Evolutionary conservation across 768 basidiomycete species (phyloP).

Genomic region (Tricholoma saponaceum): DNA sequence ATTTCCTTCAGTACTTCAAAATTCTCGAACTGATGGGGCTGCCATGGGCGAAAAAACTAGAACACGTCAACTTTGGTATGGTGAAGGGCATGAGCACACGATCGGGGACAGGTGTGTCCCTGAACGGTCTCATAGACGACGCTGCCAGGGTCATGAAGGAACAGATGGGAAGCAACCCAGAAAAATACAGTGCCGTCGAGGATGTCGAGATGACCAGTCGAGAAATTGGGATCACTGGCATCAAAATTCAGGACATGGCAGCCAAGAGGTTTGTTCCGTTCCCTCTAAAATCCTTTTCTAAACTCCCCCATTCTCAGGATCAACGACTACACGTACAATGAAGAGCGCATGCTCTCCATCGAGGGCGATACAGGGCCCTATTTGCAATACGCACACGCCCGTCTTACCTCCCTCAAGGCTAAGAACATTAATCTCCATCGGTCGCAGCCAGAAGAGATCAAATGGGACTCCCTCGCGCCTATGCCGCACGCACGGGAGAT

Average conservation of each 20-base stretch:
- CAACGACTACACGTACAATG: slow-evolving; percentile 95
- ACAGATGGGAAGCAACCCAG: slow-evolving; percentile 93
- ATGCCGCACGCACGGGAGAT: slow-evolving; percentile 80
- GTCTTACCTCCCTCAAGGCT: slow-evolving; percentile 84
- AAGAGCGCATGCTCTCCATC: slow-evolving; percentile 91
- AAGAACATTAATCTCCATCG: slow-evolving; percentile 87
- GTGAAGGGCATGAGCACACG: slow-evolving; percentile 95
- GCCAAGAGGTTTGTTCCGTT: slow-evolving; percentile 68
- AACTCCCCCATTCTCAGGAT: slow-evolving; percentile 45
- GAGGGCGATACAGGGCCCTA: slow-evolving; percentile 96
- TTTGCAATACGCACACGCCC: slow-evolving; percentile 95
- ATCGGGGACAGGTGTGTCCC: slow-evolving; percentile 91
- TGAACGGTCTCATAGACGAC: slow-evolving; percentile 90
- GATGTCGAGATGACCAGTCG: slow-evolving; percentile 76
- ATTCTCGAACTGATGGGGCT: slow-evolving; percentile 86
- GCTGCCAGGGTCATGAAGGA: slow-evolving; percentile 90
- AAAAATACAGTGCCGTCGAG: slow-evolving; percentile 84
- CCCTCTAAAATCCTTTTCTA: background rate
- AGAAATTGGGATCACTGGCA: slow-evolving; percentile 90
- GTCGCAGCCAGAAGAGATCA: slow-evolving; percentile 63
- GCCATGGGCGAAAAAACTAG: slow-evolving; percentile 76
- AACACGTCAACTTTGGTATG: slow-evolving; percentile 89
- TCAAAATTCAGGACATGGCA: slow-evolving; percentile 98
- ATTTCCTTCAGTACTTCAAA: slow-evolving; percentile 91
- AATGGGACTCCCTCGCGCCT: slow-evolving; percentile 60